Base-by-base conservation (phyloP, 305 asterid genomes). In the Andrographis paniculata region DNA sequence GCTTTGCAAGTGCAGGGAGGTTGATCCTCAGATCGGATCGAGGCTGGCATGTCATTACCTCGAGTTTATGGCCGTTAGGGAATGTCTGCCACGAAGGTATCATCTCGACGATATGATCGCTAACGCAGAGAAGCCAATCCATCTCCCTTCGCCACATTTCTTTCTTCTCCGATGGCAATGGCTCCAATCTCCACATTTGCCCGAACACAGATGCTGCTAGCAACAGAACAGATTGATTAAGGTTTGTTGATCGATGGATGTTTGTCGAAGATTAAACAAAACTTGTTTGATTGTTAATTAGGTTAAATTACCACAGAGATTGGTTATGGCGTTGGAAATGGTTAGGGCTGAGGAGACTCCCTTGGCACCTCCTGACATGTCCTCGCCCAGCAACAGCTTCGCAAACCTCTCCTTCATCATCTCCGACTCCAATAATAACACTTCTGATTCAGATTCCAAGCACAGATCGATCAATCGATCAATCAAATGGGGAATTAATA, bases 1-100 rank as follows among this genome's bases (percentile, higher is more conserved):
- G 94, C 65, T 82, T 89, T 43, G 83, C 80, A 24, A 89, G 94
- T 45, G 96, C 98, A 23, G 98, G 98, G 37, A 89, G 88, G 68
- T 89, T 77, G 6, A 80, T 68, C 45, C 66, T 61, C 28, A 89
- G 66, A 64, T 89, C 98, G 19, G 77, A 66, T 50, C 98, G 65
- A 13, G 84, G 91, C 47, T 77, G 75, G 68, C 86, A 72, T 24
- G 79, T 70, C 96, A 86, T 86, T 27, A 86, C 78, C 97, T 88
- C 81, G 40, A 55, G 53, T 55, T n/a, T 7, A 11, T 42, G 73
- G 23, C 98, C 98, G 66, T 86, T 73, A 13, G 94, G 76, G 58
- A 80, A 60, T 14, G 87, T 76, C 66, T 86, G 98, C 80, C 84
- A 80, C 46, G 84, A 72, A 13, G 98, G 98, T 21, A 40, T 64